Evolutionary conservation across 306 rosid species (phyloP), one percentile per base, ranked within the genome.

Genomic region (Vachellia pachyceras): DNA sequence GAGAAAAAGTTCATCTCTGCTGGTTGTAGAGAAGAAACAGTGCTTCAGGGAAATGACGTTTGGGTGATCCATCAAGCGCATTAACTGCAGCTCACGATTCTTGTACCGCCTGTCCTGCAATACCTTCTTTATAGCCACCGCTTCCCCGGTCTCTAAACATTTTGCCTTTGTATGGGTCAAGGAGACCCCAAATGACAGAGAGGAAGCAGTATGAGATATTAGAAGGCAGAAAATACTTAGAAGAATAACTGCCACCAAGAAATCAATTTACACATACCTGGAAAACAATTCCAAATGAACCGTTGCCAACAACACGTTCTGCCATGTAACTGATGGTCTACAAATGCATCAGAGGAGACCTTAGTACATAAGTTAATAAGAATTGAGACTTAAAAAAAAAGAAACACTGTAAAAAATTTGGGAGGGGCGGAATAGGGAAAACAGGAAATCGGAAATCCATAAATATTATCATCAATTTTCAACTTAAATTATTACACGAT

Each of bases 271-370:
- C 45, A 69, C 82, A 69, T 85, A 91, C 97, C 94, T 93, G 98
- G 87, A 90, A 93, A 82, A 93, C 98, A 36, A 91, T 85, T 75
- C 98, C 98, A 77, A 93, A 91, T 9, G 98, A 93, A 85, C 97
- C 94, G 36, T 90, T 91, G 79, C 98, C 98, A 8, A 91, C 98
- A 77, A 89, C 92, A 46, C 97, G 97, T 76, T 93, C 98, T 76
- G 98, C 98, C 98, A 93, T 93, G 85, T 93, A 93, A 89, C 97
- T 93, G 84, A 93, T 90, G 12, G 98, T 93, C 98, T 91, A 89
- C 79, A 73, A 77, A 79, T 55, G 39, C 78, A 86, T 47, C 23
- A 82, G 14, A 76, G 66, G 71, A 64, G 64, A n/a, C n/a, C n/a
- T n/a, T n/a, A 29, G 73, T 46, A 72, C 47, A 68, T 35, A 64